Evolutionary conservation across 192 early-diverging fungal genomes (phyloP).

Genomic region (Borealophlyctis nickersoniae): DNA sequence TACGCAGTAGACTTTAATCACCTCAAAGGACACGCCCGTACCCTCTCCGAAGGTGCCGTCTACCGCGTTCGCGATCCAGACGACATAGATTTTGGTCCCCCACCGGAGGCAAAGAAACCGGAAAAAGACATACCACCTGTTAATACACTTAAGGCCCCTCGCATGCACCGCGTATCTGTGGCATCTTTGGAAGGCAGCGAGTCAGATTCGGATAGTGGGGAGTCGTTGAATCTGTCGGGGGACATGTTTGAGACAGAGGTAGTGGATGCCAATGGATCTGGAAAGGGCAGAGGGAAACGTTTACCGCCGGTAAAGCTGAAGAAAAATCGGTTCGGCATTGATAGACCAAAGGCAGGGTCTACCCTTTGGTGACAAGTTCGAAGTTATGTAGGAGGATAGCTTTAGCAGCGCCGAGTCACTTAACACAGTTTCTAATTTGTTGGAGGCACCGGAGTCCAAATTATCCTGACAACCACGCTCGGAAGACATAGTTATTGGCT

Average conservation of each 20-base stretch:
- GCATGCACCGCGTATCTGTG: background rate
- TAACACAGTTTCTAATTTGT: no score
- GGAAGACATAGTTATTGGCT: no score
- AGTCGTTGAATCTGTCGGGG: background rate
- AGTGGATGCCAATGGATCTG: background rate
- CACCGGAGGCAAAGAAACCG: background rate
- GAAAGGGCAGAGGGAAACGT: background rate
- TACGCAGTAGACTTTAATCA: conserved; percentile 38
- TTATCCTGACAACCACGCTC: no score
- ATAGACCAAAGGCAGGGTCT: no score
- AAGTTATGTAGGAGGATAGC: no score
- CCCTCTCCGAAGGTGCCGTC: conserved; percentile 35
- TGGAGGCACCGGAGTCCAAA: no score
- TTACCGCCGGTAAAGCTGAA: no score
- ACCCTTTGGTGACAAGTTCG: no score
- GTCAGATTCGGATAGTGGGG: background rate
- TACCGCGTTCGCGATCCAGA: conserved; percentile 14
- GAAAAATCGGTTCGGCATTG: no score
- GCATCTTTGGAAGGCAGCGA: background rate
- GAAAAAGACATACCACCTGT: background rate
- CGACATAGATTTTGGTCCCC: conserved; percentile 3
- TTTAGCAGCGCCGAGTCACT: no score
- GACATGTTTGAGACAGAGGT: background rate
- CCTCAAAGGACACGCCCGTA: conserved; percentile 32
- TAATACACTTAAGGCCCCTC: background rate